Conservation (phyloP, 352 stramenopile genomes). For the Pythium dissotocum region DNA sequence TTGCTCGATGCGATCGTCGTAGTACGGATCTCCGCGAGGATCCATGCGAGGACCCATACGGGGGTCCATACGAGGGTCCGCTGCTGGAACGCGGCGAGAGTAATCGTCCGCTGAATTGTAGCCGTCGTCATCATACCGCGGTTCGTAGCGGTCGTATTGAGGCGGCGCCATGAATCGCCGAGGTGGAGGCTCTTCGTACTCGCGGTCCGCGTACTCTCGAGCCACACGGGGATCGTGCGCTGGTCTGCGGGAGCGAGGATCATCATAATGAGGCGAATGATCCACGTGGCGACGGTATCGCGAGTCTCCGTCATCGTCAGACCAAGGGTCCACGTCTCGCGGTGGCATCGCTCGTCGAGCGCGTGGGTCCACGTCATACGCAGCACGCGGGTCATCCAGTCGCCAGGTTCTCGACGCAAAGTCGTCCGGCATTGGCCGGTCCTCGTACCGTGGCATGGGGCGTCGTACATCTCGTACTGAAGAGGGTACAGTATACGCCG, state of each 20-base stretch:
- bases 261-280: neutral
- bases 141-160: neutral
- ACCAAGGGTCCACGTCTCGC: neutral
- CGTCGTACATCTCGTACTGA: constrained; percentile 11
- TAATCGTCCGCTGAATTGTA: neutral
- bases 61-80: constrained; percentile 1
- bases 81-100: neutral
- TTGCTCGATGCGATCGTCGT: neutral
- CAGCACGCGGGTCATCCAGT: neutral
- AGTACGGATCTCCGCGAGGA: neutral
- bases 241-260: constrained; percentile 1
- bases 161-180: neutral
- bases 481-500: neutral
- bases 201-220: neutral
- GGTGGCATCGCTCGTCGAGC: neutral
- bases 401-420: neutral
- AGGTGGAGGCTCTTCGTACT: neutral
- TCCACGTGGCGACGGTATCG: constrained; percentile 2
- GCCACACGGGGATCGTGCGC: neutral
- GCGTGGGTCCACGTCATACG: constrained; percentile 1
- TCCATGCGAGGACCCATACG: neutral
- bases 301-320: neutral
- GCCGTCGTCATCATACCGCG: neutral
- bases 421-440: constrained; percentile 1
- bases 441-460: constrained; percentile 5